Percentiles rank a stretch among this genome's conserved stretches.
phyloP scores from a whole-genome alignment of 306 rosid species.

The Glycyrrhiza uralensis region DNA sequence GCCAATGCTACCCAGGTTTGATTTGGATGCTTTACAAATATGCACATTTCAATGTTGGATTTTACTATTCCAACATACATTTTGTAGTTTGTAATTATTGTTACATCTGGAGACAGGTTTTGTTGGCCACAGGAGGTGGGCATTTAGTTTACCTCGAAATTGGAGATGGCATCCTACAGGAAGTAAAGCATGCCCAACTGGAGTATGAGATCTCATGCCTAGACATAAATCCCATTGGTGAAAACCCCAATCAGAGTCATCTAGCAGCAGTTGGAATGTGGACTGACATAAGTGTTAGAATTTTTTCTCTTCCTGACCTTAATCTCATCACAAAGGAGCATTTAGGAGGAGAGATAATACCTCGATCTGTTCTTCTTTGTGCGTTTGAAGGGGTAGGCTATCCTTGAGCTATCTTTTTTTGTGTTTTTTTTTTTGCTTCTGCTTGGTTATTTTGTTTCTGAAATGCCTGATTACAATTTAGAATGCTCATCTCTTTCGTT shows the following conservation, averaged over 20 bases:
- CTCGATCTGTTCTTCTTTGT: slow-evolving; percentile 99
- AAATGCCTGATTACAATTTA: not conserved
- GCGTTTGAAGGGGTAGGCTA: slow-evolving; percentile 91
- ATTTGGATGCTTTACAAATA: slow-evolving; percentile 11
- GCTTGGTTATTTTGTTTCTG: not conserved
- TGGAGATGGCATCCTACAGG: slow-evolving; percentile 67
- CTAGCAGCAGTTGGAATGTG: slow-evolving; percentile 99
- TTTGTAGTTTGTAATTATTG: slow-evolving; percentile 12
- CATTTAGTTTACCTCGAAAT: slow-evolving; percentile 88
- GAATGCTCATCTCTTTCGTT: not conserved
- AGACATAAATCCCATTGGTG: slow-evolving; percentile 94
- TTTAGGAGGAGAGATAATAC: slow-evolving; percentile 97
- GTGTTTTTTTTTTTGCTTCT: not conserved
- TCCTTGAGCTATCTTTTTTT: slow-evolving; percentile 17
- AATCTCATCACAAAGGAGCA: slow-evolving; percentile 83
- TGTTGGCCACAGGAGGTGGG: slow-evolving; percentile 95
- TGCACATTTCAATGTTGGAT: not conserved
- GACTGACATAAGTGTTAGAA: slow-evolving; percentile 90
- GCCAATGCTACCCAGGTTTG: slow-evolving; percentile 95
- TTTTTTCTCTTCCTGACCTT: slow-evolving; percentile 90
- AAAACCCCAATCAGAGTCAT: slow-evolving; percentile 66
- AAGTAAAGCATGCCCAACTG: slow-evolving; percentile 63
- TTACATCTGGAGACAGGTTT: slow-evolving; percentile 61
- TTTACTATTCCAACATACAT: not conserved
- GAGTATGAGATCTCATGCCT: slow-evolving; percentile 95